Evolutionary conservation across 2,329 filamentous ascomycete genomes (phyloP), one percentile per base, ranked within the genome.

Genomic region (Neofusicoccum sp.): DNA sequence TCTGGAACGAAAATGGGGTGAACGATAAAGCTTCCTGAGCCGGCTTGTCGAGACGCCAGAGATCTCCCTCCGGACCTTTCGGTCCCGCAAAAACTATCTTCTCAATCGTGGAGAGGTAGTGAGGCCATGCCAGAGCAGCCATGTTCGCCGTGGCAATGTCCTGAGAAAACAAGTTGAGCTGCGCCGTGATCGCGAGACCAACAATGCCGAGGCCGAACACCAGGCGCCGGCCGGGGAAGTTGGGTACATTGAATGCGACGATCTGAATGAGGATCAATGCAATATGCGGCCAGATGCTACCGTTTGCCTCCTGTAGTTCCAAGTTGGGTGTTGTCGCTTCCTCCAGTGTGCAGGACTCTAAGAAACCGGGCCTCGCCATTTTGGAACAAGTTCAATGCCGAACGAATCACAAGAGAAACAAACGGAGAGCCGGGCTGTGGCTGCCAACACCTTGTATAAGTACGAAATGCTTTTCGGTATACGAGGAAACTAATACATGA

Each of bases 101-200:
- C 36, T 62, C 62, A 4, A 65, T 11, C 31, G 62, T 63, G 3
- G 54, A 48, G 14, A 65, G 56, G 20, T 48, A 65, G 49, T 58
- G 30, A 11, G 63, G 47, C 63, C 63, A 65, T 3, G 38, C 36
- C 6, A 65, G 34, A 11, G 49, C 45, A 30, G 34, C 57, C 4
- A 58, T 44, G 26, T 63, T 57, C n/a, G 63, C 62, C 2, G 16
- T 14, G 2, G 12, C 51, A 8, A 43, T n/a, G 26, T 63, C 38
- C 20, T 61, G 31, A 26, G 47, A 61, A 9, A 58, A 51, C 14
- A 26, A 57, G 30, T 44, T 45, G 16, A 48, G 16, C 20, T 58
- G 58, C 12, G 63, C 38, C 26, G 26, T 34, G n/a, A 40, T 34
- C 5, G 61, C 60, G 24, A 65, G 56, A 20, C 26, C 12, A 12